Evolutionary conservation across 1,284 basidiomycete genomes (phyloP), one percentile per base, ranked within the genome.

Genomic region (Salmacisia buchloeana): DNA sequence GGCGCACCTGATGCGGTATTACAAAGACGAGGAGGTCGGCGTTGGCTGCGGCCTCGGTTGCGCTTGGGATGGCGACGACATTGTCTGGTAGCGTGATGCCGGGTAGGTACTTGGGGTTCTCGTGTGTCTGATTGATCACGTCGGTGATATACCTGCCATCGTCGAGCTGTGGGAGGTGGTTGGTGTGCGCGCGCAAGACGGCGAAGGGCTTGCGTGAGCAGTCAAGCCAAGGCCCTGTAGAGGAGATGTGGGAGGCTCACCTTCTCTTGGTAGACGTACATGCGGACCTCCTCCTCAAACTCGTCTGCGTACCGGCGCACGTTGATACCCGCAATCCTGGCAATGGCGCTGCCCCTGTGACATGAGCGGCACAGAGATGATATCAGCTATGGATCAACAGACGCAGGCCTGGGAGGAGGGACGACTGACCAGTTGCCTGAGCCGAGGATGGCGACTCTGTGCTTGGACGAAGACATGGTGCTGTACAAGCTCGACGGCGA

Each of bases 11-110:
- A 73, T 85, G 85, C 10, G 85, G 85, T 1, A 83, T 78, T 38
- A 85, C 84, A 67, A 86, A 84, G 63, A 86, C 80, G 29, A 86
- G 78, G 35, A 85, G 78, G 27, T 83, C 84, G 6, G 85, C 85
- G 57, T 81, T 84, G 63, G 83, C 80, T 64, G 84, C 82, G 13
- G 85, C 83, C 61, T 85, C 82, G 38, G 80, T 74, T 15, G 85
- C 75, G 45, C 82, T 80, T 2, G 83, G 81, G 31, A 82, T 81
- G 23, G 85, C 85, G n/a, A 83, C 74, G 31, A 86, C 82, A 76
- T 85, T 85, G 33, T 74, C 76, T 10, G 84, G 84, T 0, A 86
- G 80, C 41, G 78, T 68, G 65, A 85, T 81, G 36, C 83, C 84
- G 13, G 85, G 84, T 2, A 86, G 80, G 54, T 77, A 81, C 68